Evolutionary conservation across 495 filamentous ascomycete species (phyloP), one percentile per base, ranked within the genome.

Genomic region (Apiosordaria backusii): DNA sequence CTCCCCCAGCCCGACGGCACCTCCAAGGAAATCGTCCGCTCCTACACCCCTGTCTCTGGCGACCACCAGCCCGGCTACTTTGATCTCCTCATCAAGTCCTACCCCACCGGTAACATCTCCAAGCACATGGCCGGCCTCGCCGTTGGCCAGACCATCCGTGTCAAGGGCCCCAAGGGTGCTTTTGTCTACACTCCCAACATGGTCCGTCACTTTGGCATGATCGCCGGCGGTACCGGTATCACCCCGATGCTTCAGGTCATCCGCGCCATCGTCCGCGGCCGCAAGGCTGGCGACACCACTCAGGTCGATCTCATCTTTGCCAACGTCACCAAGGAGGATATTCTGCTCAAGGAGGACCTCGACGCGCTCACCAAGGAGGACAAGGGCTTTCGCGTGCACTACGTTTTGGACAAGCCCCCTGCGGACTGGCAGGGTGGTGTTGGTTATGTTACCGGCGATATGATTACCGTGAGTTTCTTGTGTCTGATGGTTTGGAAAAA

Each of bases 191-290:
- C 87, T 9, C 93, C 94, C 63, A 96, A 96, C 83, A 90, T 99
- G 88, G 91, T 93, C 65, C 86, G 92, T 59, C 89, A 89, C 75
- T 94, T 99, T 63, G 95, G 95, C 71, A 99, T 99, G 95, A 91
- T 99, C 73, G 92, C 95, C 65, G 95, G 95, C 76, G 95, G 95
- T 61, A 98, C 95, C 16, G 95, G 95, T 71, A 97, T 99, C 79
- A 99, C 94, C 25, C 94, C 94, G 50, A 99, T 99, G 94, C 83
- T 97, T 67, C 94, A 99, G 83, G 87, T 99, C 66, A 87, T 97
- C 71, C 86, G 91, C 70, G 95, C 95, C 53, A 92, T 99, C 67
- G 85, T 96, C 68, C 85, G 93, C 72, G 92, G 92, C 65, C 85
- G 93, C 73, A 82, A 89, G 53, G 83, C 89, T 10, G 90, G 87